These are phyloP conservation scores for Aspergillus eucalypticola DNA, from an alignment of 2,329 filamentous ascomycete genomes.

Conservation along the genomic window DNA sequence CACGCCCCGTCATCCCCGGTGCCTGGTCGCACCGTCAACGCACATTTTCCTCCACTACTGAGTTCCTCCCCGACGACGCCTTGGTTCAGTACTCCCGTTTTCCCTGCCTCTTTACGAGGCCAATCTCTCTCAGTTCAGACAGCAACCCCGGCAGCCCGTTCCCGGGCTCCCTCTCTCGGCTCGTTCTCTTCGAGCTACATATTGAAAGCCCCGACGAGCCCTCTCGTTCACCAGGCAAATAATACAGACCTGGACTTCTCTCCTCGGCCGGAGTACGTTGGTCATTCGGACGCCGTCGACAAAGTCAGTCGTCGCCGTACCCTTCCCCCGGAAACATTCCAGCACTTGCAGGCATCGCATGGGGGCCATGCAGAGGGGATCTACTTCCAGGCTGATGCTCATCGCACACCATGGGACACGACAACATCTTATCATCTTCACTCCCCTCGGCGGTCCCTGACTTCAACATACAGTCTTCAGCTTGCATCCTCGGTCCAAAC, in stretches of 20 bases:
- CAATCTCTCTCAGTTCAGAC: conserved; percentile 20
- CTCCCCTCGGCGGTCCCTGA: conserved; percentile 73
- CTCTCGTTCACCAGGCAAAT: conserved; percentile 83
- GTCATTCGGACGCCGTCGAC: conserved; percentile 50
- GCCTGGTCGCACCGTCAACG: conserved; percentile 17
- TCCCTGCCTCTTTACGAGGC: conserved; percentile 22
- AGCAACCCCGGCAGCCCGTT: conserved; percentile 28
- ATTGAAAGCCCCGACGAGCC: conserved; percentile 86
- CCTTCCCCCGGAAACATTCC: conserved; percentile 63
- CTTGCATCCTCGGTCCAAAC: conserved; percentile 48
- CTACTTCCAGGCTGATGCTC: conserved; percentile 46
- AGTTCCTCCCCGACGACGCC: conserved; percentile 57
- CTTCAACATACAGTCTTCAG: conserved; percentile 56
- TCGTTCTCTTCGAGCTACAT: conserved; percentile 78
- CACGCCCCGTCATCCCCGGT: conserved; percentile 27
- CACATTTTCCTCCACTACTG: conserved; percentile 24
- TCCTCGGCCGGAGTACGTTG: conserved; percentile 54
- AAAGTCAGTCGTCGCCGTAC: conserved; percentile 67
- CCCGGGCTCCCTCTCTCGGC: conserved; percentile 62
- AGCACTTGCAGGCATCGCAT: conserved; percentile 50
- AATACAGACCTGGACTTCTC: conserved; percentile 74
- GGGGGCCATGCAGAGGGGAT: conserved; percentile 37
- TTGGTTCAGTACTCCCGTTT: conserved; percentile 50
- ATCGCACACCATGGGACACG: conserved; percentile 58
- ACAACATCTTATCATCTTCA: conserved; percentile 72